Percentiles rank a stretch among this genome's conserved stretches.
Conservation (phyloP, 176 grass and related monocot genomes). For the Paspalum notatum region DNA sequence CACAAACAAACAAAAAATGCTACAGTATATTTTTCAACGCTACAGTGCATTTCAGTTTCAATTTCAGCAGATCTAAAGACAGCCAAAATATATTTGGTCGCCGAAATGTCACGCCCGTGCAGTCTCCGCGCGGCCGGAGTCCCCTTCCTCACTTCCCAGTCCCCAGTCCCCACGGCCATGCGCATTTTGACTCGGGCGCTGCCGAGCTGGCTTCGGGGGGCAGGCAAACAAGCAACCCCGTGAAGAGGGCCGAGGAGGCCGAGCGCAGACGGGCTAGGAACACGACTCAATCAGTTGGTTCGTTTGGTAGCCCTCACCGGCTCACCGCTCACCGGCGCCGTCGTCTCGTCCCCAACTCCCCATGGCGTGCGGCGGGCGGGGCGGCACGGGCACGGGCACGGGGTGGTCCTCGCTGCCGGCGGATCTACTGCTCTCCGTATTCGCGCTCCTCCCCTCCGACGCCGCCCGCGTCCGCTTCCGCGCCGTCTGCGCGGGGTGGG, state of each 20-base stretch:
- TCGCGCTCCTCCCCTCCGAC: constrained; percentile 41
- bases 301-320: neutral
- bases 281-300: neutral
- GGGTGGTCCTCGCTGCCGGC: constrained; percentile 44
- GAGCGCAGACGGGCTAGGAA: neutral
- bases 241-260: neutral
- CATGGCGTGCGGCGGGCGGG: neutral
- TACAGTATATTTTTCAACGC: too few species aligned
- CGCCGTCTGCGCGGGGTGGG: constrained; percentile 45
- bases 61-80: too few species aligned
- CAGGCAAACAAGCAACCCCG: neutral
- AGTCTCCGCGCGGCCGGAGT: too few species aligned
- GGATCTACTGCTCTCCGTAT: constrained; percentile 39
- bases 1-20: too few species aligned
- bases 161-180: too few species aligned
- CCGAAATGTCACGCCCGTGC: too few species aligned
- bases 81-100: too few species aligned
- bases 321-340: neutral
- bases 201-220: too few species aligned
- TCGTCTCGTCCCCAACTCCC: too few species aligned
- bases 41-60: too few species aligned
- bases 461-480: constrained; percentile 48
- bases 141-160: too few species aligned
- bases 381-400: constrained; percentile 23
- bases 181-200: too few species aligned